These are phyloP conservation scores for Exsudoporus frostii DNA, from an alignment of 768 basidiomycete genomes.

Conservation along the genomic window DNA sequence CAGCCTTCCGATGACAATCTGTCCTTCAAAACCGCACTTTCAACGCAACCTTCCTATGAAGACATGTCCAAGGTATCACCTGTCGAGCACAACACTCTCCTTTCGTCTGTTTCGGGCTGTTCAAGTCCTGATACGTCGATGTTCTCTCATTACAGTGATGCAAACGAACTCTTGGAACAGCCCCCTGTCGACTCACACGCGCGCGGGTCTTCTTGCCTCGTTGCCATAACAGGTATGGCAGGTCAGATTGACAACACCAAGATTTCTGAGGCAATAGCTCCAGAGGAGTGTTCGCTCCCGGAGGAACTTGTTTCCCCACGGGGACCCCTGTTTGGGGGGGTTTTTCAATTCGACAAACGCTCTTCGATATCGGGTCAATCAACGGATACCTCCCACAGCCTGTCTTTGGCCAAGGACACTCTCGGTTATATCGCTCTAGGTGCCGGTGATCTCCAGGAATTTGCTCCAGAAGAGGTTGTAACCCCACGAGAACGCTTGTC, in stretches of 20 bases:
- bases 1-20: slow-evolving; percentile 19
- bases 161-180: slow-evolving; percentile 4
- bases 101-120: slow-evolving; percentile 15
- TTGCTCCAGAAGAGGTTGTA: neutral
- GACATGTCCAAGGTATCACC: slow-evolving; percentile 14
- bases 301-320: neutral
- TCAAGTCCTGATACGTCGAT: slow-evolving; percentile 27
- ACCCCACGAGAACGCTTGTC: neutral
- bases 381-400: neutral
- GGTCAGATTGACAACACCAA: neutral
- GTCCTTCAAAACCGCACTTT: slow-evolving; percentile 26
- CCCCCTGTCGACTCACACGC: neutral
- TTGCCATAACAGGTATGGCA: neutral
- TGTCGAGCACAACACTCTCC: slow-evolving; percentile 15
- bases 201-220: neutral
- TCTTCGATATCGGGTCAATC: neutral
- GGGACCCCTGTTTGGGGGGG: neutral
- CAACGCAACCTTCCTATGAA: slow-evolving; percentile 21
- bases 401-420: neutral
- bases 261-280: neutral
- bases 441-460: neutral
- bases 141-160: slow-evolving; percentile 18
- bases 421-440: neutral
- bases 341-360: neutral
- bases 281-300: neutral